phyloP scores from a whole-genome alignment of 169 alveolate genomes.

The Plasmodium gaboni region DNA sequence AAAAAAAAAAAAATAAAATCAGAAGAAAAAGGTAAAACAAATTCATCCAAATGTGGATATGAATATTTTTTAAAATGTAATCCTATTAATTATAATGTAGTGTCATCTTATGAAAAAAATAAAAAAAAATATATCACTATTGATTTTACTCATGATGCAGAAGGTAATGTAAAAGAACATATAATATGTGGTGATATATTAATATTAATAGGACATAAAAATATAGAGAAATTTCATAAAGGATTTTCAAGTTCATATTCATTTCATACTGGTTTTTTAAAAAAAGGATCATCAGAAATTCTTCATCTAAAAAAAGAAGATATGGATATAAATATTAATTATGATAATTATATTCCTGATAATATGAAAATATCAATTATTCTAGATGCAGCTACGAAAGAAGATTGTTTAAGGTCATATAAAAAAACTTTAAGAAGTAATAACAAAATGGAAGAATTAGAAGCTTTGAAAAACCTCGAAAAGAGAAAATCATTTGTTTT shows the following conservation, averaged over 20 bases:
- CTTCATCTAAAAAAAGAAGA: constrained; percentile 71
- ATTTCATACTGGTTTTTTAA: constrained; percentile 83
- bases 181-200: constrained; percentile 82
- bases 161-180: constrained; percentile 79
- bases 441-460: constrained; percentile 67
- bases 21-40: constrained; percentile 18
- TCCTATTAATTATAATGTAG: constrained; percentile 38
- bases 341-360: constrained; percentile 69
- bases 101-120: constrained; percentile 73
- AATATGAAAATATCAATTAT: constrained; percentile 56
- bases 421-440: constrained; percentile 38
- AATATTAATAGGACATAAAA: constrained; percentile 79
- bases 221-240: constrained; percentile 74
- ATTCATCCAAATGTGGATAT: constrained; percentile 28
- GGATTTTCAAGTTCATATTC: constrained; percentile 80
- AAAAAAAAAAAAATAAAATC: constrained; percentile 16
- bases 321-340: constrained; percentile 73
- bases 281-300: constrained; percentile 42
- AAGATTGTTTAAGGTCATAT: constrained; percentile 39
- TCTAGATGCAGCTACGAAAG: constrained; percentile 35
- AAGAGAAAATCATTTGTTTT: constrained; percentile 24
- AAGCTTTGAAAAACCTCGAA: constrained; percentile 36
- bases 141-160: constrained; percentile 80
- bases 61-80: constrained; percentile 73
- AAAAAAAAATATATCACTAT: constrained; percentile 74